Conservation (phyloP, 106 monocot genomes). For the Alisma plantagoaquatica region DNA sequence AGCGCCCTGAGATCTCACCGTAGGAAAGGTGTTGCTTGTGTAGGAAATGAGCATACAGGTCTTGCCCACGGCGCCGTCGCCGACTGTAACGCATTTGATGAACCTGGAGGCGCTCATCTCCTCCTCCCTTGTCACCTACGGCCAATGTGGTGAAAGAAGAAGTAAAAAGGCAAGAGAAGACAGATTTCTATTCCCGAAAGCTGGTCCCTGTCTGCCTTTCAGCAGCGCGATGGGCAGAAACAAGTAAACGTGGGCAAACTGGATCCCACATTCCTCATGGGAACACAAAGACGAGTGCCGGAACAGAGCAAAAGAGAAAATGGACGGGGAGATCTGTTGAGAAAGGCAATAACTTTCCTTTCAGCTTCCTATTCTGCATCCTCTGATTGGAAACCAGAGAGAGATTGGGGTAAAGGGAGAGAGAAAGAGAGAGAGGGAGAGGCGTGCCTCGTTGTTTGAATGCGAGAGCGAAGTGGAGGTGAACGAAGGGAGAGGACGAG, state of each 20-base stretch:
- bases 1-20: constrained; percentile 14
- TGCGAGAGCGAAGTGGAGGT: background rate
- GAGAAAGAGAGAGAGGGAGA: background rate
- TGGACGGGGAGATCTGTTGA: too few relatives aligned
- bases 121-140: too few relatives aligned
- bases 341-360: too few relatives aligned
- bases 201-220: too few relatives aligned
- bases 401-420: too few relatives aligned
- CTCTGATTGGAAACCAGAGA: too few relatives aligned
- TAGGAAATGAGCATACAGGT: constrained; percentile 67
- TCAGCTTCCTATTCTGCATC: too few relatives aligned
- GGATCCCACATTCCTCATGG: background rate
- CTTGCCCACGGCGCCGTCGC: constrained; percentile 66
- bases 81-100: constrained; percentile 63
- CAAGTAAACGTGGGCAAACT: too few relatives aligned
- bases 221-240: too few relatives aligned
- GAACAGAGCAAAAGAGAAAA: background rate
- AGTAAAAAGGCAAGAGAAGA: too few relatives aligned
- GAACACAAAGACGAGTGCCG: background rate
- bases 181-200: too few relatives aligned
- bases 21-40: constrained; percentile 65
- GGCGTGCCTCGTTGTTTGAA: background rate
- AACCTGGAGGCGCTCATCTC: constrained; percentile 63
- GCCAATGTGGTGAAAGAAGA: too few relatives aligned
- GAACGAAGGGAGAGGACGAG: constrained; percentile 4